Percentiles rank a stretch among this genome's conserved stretches.
These are phyloP conservation scores for Colletotrichum sp. DNA, from an alignment of 2,329 filamentous ascomycete genomes.

Conservation along the genomic window DNA sequence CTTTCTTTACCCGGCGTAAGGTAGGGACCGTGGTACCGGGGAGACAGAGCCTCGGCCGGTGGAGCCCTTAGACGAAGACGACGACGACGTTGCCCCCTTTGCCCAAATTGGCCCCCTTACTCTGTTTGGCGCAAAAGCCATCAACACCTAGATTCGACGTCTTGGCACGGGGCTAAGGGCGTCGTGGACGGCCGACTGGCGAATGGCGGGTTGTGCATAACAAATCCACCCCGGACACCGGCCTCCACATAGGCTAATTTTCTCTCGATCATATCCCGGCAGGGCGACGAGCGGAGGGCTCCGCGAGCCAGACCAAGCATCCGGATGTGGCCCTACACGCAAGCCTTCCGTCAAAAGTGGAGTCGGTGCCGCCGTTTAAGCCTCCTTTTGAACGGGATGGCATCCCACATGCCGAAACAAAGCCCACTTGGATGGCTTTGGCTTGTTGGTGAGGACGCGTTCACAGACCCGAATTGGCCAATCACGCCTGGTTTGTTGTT, in stretches of 20 bases:
- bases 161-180: neutral
- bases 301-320: neutral
- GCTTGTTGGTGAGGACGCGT: neutral
- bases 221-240: neutral
- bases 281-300: neutral
- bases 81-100: neutral
- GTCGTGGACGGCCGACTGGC: neutral
- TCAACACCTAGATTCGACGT: neutral
- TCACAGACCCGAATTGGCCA: neutral
- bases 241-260: neutral
- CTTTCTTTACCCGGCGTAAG: neutral
- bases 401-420: constrained; percentile 13
- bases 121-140: neutral
- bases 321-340: neutral
- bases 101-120: neutral
- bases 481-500: neutral
- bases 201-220: neutral
- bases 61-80: neutral
- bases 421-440: neutral
- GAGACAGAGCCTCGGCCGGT: neutral
- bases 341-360: neutral
- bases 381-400: constrained; percentile 1
- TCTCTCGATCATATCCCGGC: neutral
- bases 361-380: neutral
- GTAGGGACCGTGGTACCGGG: neutral